A percentile compares a stretch with the other conserved stretches of the same genome.
Conservation (phyloP, 148 eudicot species). For the Rhododendron griersonianum region DNA sequence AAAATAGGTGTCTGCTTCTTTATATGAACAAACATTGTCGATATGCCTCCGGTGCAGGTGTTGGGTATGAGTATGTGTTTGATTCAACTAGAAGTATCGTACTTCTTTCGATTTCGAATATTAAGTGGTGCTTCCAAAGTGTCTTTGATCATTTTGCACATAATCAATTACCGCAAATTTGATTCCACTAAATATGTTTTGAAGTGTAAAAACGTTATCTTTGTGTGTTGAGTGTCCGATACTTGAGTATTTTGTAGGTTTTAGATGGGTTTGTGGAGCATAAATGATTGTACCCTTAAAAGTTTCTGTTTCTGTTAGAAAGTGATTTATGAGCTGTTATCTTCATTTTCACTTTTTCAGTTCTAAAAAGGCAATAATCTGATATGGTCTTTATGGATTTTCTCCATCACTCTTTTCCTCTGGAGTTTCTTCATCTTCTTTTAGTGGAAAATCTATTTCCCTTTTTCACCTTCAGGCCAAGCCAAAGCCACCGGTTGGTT, state of each 20-base stretch:
- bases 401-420: constrained; percentile 2
- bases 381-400: constrained; percentile 7
- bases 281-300: not conserved
- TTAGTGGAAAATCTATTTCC: constrained; percentile 13
- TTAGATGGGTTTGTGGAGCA: not conserved
- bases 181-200: not conserved
- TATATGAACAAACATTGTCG: not conserved
- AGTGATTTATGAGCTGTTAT: constrained; percentile 20
- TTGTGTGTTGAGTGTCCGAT: not conserved
- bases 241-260: not conserved
- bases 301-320: constrained; percentile 3
- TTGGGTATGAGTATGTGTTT: not conserved
- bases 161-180: not conserved
- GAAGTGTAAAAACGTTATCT: not conserved
- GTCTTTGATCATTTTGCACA: not conserved
- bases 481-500: not conserved
- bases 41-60: not conserved
- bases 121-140: not conserved
- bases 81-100: not conserved
- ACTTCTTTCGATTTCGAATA: not conserved
- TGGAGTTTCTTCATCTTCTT: constrained; percentile 15
- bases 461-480: not conserved
- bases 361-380: constrained; percentile 20
- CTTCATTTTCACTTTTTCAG: constrained; percentile 19
- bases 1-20: not conserved